A percentile compares a stretch with the other conserved stretches of the same genome.
Evolutionary conservation across 768 basidiomycete genomes (phyloP).

Genomic region (Pulveroboletus sp.): DNA sequence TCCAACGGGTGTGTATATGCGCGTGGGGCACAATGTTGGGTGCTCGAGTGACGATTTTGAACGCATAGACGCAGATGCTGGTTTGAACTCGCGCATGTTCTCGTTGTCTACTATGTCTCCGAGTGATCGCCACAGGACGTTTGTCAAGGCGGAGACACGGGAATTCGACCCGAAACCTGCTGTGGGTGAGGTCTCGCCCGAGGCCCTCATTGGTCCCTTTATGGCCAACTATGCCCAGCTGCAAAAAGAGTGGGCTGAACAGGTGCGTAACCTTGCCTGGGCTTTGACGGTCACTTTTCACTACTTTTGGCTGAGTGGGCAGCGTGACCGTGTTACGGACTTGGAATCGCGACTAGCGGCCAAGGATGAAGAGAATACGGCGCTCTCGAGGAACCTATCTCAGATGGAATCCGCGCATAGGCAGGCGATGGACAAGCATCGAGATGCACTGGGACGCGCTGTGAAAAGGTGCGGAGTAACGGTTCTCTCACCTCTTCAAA

Average conservation of each 20-base stretch:
- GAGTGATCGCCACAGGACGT: conserved; percentile 6
- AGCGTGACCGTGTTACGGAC: conserved; percentile 19
- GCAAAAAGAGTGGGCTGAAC: conserved; percentile 6
- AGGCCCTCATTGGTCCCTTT: conserved; percentile 4
- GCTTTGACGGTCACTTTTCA: neutral
- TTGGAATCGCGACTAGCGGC: conserved; percentile 17
- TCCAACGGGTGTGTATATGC: conserved; percentile 24
- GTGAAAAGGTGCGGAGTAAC: conserved; percentile 16
- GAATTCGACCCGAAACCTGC: conserved; percentile 1
- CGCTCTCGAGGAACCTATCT: conserved; percentile 10
- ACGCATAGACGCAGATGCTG: conserved; percentile 15
- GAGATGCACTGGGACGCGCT: conserved; percentile 16
- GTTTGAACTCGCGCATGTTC: conserved; percentile 1
- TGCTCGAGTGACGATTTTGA: neutral
- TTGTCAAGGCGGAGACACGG: conserved; percentile 3
- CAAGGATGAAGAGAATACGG: conserved; percentile 12
- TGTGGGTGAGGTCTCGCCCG: neutral
- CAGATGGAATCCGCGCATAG: conserved; percentile 14
- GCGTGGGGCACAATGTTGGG: neutral
- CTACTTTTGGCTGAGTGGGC: neutral
- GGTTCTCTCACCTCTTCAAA: neutral
- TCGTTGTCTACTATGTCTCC: neutral
- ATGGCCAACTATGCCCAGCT: neutral
- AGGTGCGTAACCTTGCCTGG: conserved; percentile 5
- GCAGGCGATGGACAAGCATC: conserved; percentile 10